phyloP scores from a whole-genome alignment of 169 alveolate genomes.

The Plasmodium falciparum region DNA sequence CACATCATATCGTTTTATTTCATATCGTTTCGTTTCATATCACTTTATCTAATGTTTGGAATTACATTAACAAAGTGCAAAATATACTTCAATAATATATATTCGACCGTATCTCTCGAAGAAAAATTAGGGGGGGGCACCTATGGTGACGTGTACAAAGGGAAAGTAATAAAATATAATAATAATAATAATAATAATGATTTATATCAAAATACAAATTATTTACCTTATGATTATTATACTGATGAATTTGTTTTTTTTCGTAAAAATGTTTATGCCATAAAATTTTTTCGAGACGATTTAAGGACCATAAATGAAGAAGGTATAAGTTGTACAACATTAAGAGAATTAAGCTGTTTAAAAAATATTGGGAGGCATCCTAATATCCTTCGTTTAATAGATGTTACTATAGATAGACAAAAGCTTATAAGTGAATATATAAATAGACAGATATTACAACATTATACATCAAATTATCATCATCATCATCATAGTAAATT shows the following conservation, averaged over 20 bases:
- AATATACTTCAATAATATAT: slow-evolving; percentile 52
- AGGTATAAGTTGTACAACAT: slow-evolving; percentile 91
- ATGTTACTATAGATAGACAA: slow-evolving; percentile 82
- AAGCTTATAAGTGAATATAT: slow-evolving; percentile 71
- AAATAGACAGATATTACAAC: slow-evolving; percentile 68
- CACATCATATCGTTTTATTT: no score
- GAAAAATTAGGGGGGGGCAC: slow-evolving; percentile 93
- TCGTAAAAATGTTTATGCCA: slow-evolving; percentile 82
- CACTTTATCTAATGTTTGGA: slow-evolving; percentile 31
- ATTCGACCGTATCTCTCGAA: slow-evolving; percentile 75
- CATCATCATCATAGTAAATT: slow-evolving; percentile 54
- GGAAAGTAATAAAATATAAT: slow-evolving; percentile 31
- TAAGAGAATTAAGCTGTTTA: slow-evolving; percentile 90
- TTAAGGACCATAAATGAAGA: slow-evolving; percentile 90
- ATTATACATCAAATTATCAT: slow-evolving; percentile 58
- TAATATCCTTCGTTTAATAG: slow-evolving; percentile 82
- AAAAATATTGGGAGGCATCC: slow-evolving; percentile 87
- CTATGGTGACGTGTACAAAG: slow-evolving; percentile 93
- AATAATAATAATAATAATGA: slow-evolving; percentile 28
- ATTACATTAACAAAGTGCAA: slow-evolving; percentile 70
- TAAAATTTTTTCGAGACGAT: slow-evolving; percentile 90
- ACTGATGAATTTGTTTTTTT: slow-evolving; percentile 64
- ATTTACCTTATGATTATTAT: slow-evolving; percentile 66
- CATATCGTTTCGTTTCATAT: no score
- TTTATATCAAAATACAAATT: slow-evolving; percentile 26